These are phyloP conservation scores for Metschnikowia vanudenii DNA, from an alignment of 805 yeast species.

Conservation along the genomic window DNA sequence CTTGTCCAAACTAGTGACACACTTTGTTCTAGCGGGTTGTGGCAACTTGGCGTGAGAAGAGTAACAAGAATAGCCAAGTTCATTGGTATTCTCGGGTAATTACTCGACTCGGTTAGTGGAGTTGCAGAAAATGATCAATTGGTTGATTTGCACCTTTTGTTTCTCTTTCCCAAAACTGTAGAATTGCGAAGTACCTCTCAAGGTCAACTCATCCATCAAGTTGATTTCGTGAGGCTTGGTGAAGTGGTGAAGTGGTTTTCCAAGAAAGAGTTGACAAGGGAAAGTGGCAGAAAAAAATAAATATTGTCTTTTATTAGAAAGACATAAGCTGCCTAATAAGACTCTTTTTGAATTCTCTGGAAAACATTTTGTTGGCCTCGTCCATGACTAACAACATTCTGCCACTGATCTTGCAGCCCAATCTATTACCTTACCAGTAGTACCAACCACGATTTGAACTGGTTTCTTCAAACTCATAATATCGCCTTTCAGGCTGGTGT, in stretches of 20 bases:
- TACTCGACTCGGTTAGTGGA: conserved; percentile 95
- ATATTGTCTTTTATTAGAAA: conserved; percentile 64
- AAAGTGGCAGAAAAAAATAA: conserved; percentile 92
- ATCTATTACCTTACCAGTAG: conserved; percentile 96
- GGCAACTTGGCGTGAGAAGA: conserved; percentile 98
- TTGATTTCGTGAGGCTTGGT: conserved; percentile 96
- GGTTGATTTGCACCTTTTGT: conserved; percentile 94
- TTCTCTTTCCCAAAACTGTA: conserved; percentile 98
- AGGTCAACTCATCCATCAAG: conserved; percentile 94
- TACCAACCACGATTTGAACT: conserved; percentile 92
- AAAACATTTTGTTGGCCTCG: conserved; percentile 96
- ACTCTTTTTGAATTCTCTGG: conserved; percentile 83
- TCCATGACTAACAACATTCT: conserved; percentile 91
- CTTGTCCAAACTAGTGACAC: conserved; percentile 98
- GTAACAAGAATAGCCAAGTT: conserved; percentile 93
- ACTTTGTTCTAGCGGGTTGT: conserved; percentile 94
- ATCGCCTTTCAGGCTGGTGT: conserved; percentile 91
- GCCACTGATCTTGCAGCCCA: conserved; percentile 86
- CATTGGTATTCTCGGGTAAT: conserved; percentile 92
- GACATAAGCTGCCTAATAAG: conserved; percentile 83
- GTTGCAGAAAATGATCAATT: conserved; percentile 95
- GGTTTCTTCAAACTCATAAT: conserved; percentile 89
- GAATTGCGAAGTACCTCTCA: conserved; percentile 94
- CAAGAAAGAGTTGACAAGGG: conserved; percentile 93
- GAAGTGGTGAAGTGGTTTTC: conserved; percentile 80